phyloP scores from a whole-genome alignment of 331 rosid genomes.

The Malus hybrid region DNA sequence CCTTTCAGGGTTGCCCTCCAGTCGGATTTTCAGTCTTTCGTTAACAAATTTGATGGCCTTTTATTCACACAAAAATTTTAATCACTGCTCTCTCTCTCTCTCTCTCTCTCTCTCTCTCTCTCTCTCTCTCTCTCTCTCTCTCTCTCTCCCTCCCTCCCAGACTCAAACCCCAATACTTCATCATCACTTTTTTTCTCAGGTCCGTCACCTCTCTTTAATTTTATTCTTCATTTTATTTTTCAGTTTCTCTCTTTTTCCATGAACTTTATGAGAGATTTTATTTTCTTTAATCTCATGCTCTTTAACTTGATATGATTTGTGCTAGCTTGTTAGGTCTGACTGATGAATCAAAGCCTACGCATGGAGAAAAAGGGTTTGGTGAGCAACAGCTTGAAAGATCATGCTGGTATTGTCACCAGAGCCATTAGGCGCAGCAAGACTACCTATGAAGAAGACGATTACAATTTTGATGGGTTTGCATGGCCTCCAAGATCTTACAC shows the following conservation, averaged over 20 bases:
- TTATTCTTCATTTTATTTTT: neutral
- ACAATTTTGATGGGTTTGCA: slow-evolving; percentile 45
- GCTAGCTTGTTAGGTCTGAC: slow-evolving; percentile 15
- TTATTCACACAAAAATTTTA: neutral
- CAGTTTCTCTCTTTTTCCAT: slow-evolving; percentile 10
- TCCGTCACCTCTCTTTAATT: neutral
- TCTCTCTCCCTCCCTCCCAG: no score
- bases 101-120: neutral
- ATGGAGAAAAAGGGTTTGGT: slow-evolving; percentile 34
- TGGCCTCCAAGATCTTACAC: slow-evolving; percentile 86
- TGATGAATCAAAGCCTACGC: neutral
- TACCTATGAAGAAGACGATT: slow-evolving; percentile 21
- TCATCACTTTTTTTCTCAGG: slow-evolving; percentile 29
- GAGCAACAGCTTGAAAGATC: slow-evolving; percentile 33
- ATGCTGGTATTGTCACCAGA: slow-evolving; percentile 4
- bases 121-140: no score
- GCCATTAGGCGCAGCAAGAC: neutral
- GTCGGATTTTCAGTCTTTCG: slow-evolving; percentile 31
- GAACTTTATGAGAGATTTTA: neutral
- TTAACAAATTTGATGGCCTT: slow-evolving; percentile 26
- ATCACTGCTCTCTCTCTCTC: neutral
- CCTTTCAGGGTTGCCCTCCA: slow-evolving; percentile 33
- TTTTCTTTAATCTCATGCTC: neutral
- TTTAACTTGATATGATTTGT: slow-evolving; percentile 8
- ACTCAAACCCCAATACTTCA: slow-evolving; percentile 11